Base-by-base conservation (phyloP, 2,329 filamentous ascomycete species). In the Pseudofabraea citricarpa region DNA sequence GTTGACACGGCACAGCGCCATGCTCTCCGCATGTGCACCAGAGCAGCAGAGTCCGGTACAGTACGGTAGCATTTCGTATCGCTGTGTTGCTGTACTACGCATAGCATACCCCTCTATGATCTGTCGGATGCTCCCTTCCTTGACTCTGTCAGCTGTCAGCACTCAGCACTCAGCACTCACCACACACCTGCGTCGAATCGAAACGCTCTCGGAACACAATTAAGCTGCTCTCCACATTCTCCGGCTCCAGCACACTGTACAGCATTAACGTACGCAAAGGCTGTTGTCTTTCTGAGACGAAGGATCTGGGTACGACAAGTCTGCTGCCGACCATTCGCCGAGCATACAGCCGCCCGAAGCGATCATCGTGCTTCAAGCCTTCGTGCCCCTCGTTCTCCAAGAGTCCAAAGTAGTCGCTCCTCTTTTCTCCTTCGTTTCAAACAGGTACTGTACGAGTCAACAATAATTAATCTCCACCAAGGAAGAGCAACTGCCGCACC, bases 401-500 rank as follows among this genome's bases (percentile, higher is more conserved):
- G 19, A 37, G n/a, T n/a, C n/a, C n/a, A n/a, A n/a, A n/a, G n/a
- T n/a, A n/a, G n/a, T n/a, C n/a, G n/a, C 15, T 22, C 21, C 35
- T 22, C 35, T 8, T 37, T 21, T 7, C 15, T 31, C 13, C 13
- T 15, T 8, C 35, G 35, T 37, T 37, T 37, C 35, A n/a, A n/a
- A n/a, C n/a, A 37, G 21, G n/a, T 22, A 20, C 10, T 15, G 35
- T 37, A 37, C 35, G 35, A 15, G 19, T 23, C 35, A 37, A 37
- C 35, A 37, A 37, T 37, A 37, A n/a, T n/a, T n/a, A n/a, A 37
- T 22, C 35, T 37, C 35, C 35, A 37, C 35, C 35, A 12, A 21
- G 10, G 15, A 9, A 22, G 5, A 12, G 18, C 4, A 37, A 37
- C 35, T 37, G 35, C 35, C 35, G 35, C 13, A 37, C 35, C 35